Evolutionary conservation across 1,284 basidiomycete genomes (phyloP), one percentile per base, ranked within the genome.

Genomic region (Volvariella volvacea): DNA sequence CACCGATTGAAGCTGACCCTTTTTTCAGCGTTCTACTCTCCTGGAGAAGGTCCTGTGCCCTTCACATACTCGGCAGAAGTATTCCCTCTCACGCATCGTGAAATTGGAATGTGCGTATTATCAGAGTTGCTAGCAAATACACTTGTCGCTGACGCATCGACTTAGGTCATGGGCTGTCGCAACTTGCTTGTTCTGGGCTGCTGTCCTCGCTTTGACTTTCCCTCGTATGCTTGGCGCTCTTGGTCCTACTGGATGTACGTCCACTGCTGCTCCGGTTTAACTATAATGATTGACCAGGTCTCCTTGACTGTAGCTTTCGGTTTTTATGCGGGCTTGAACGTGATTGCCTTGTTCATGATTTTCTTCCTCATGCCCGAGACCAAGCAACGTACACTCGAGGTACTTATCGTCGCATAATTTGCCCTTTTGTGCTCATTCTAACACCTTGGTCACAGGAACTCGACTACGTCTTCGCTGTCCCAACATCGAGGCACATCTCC

Each of bases 41-140:
- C 74, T 4, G 74, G 81, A 41, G 82, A 86, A 62, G 84, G 85
- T 1, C 85, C 86, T 8, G 85, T 89, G 2, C 81, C 83, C 0
- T 81, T 76, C 55, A 74, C 78, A 3, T 78, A 78, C 54, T 76
- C 74, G 9, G 78, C 80, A 1, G 79, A 82, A 54, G 78, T 77
- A 10, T 82, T 80, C 65, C 79, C 79, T 8, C 64, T 83, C 14
- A 75, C 76, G 6, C 73, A 80, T 50, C 64, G 80, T 50, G 71
- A 74, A 50, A 67, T 72, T 65, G 71, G 71, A 48, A 74, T 73
- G 71, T 68, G 39, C 52, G 65, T 59, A 12, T n/a, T 25, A 4
- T 41, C 20, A 32, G 3, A 6, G 9, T 30, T 10, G 25, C 1
- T 12, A 12, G 21, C 19, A 10, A 6, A 8, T 21, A 4, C 16